Percentiles rank a stretch among this genome's conserved stretches.
phyloP scores from a whole-genome alignment of 2,329 filamentous ascomycete species.

The Colletotrichum cordylinicola region DNA sequence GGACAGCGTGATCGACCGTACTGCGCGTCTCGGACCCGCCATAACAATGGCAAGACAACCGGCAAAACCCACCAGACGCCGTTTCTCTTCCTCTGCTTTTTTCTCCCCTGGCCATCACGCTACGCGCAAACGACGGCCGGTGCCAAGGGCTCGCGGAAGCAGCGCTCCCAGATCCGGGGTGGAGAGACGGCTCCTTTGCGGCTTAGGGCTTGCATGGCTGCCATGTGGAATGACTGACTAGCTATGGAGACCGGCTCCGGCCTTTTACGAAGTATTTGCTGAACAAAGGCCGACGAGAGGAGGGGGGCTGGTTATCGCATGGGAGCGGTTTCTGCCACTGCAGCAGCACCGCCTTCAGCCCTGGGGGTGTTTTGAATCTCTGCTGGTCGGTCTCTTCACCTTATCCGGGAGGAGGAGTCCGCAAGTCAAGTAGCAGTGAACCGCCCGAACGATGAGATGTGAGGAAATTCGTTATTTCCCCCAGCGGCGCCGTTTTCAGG shows the following conservation, averaged over 20 bases:
- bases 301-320: not conserved
- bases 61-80: not conserved
- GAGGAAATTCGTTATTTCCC: not conserved
- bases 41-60: not conserved
- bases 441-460: not conserved
- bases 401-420: not conserved
- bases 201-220: constrained; percentile 22
- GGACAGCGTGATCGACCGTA: not conserved
- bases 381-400: not conserved
- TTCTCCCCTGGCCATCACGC: not conserved
- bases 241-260: not conserved
- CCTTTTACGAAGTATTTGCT: not conserved
- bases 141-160: constrained; percentile 19
- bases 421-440: not conserved
- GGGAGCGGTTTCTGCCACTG: not conserved
- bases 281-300: not conserved
- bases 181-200: constrained; percentile 1
- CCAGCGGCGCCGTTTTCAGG: not conserved
- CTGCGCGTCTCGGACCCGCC: constrained; percentile 1
- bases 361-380: not conserved
- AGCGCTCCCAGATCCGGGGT: constrained; percentile 16
- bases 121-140: constrained; percentile 4
- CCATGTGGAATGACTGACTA: constrained; percentile 21
- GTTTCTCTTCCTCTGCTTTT: not conserved
- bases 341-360: not conserved